Evolutionary conservation across 2,329 filamentous ascomycete genomes (phyloP), one percentile per base, ranked within the genome.

Genomic region (Dactylellina leptospora): DNA sequence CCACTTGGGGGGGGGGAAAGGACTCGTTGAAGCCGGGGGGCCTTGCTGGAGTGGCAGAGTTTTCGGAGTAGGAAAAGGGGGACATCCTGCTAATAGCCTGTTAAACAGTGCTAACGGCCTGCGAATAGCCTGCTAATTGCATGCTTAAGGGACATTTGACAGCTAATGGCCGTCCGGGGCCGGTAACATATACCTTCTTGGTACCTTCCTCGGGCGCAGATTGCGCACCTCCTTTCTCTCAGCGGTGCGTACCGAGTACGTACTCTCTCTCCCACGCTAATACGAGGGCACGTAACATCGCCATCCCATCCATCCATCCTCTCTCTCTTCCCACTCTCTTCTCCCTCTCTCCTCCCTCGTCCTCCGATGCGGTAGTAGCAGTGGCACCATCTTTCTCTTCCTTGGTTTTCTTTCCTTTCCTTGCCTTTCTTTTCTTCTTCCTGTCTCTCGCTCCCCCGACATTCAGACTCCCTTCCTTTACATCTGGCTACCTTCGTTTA

Each of bases 201-300:
- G 45, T 59, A 59, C 62, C 62, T 59, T 30, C 22, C 51, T 68
- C 27, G 28, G 59, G 51, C 53, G 47, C 47, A 68, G 51, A 53
- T 68, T 68, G 62, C 62, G 53, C 42, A 58, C 54, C 62, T 68
- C 62, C 62, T 68, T 68, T 68, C 54, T 30, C 33, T 48, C 62
- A 51, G 20, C 23, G 23, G 51, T 22, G 18, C 33, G 27, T 42
- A 44, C 42, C 42, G 33, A 44, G 36, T 40, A 40, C 36, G 4
- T 40, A 4, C 18, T n/a, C 36, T 40, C 18, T 38, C 11, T 40
- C 36, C 36, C 13, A 5, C 18, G 36, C 13, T 11, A 40, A 38
- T 22, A 54, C 28, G 60, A 56, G 40, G 48, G 18, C 25, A 51
- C 13, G 62, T 68, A 68, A 68, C 62, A 68, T 68, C 62, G 62